Base-by-base conservation (phyloP, 2,329 filamentous ascomycete species). In the Eutypella sp. region DNA sequence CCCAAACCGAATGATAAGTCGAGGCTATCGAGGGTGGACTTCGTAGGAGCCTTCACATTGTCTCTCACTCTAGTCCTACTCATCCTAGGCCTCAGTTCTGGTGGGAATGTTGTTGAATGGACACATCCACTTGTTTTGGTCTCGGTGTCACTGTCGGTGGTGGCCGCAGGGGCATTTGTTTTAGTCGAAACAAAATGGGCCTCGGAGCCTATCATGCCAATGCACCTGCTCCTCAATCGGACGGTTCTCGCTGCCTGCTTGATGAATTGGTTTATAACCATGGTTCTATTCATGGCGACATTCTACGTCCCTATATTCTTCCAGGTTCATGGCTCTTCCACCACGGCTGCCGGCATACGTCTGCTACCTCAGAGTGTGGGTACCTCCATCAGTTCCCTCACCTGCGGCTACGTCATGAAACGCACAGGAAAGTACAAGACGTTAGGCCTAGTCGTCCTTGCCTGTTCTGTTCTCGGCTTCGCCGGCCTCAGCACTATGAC, bases 261-360 rank as follows among this genome's bases (percentile, higher is more conserved):
- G 1, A 80, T 79, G 61, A 89, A 89, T 62, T 87, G 89, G 67
- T 89, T 88, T 63, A 74, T 77, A 42, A 77, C 85, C 44, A 79
- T 73, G 1, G 82, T 77, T 13, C 67, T 73, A 49, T 67, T 72
- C 58, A 75, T 78, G 0, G 67, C 75, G 1, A 53, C 87, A 4
- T 92, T 89, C 69, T 88, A 87, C 66, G 69, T 88, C n/a, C 85
- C 87, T 1, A 70, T 92, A 2, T 89, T 85, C 65, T 88, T 87
- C 66, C 88, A 92, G 65, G 82, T 85, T 1, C 72, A 84, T 41
- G 80, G 79, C 5, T 67, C 82, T 20, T 76, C 75, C 4, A 83
- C 87, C 1, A 82, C 83, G 0, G 63, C 72, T 44, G 79, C 85
- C 4, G 86, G 86, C 1, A 48, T 85, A 1, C 69, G 82, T 27